Evolutionary conservation across 1,284 basidiomycete genomes (phyloP).

Genomic region (Macrocybe sp.): DNA sequence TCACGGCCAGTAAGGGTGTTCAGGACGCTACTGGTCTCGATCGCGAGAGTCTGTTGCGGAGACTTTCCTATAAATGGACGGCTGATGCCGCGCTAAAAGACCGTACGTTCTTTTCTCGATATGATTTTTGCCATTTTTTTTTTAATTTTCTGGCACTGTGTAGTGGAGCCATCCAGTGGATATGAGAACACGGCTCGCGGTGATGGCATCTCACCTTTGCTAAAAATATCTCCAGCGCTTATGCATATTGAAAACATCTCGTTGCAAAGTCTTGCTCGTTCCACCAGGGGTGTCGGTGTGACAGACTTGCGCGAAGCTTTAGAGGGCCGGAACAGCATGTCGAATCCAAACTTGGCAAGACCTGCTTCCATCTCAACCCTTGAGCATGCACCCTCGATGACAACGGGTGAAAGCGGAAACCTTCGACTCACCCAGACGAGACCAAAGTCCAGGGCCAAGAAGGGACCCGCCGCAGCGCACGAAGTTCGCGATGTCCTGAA

Average conservation of each 20-base stretch:
- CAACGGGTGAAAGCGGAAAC: constrained; percentile 34
- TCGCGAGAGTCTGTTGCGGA: constrained; percentile 44
- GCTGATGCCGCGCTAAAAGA: constrained; percentile 71
- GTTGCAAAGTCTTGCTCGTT: constrained; percentile 71
- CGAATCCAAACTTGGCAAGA: constrained; percentile 61
- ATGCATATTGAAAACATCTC: constrained; percentile 90
- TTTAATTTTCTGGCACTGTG: constrained; percentile 23
- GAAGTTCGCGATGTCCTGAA: constrained; percentile 78
- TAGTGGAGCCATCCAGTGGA: constrained; percentile 55
- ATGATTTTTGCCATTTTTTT: background rate
- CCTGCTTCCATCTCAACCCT: constrained; percentile 72
- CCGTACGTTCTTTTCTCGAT: constrained; percentile 44
- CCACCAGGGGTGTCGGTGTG: constrained; percentile 75
- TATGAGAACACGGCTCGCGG: constrained; percentile 52
- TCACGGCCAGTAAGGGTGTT: constrained; percentile 48
- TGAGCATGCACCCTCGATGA: constrained; percentile 54
- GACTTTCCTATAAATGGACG: constrained; percentile 63
- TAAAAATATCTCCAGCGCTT: constrained; percentile 75
- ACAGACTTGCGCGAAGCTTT: constrained; percentile 82
- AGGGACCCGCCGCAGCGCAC: constrained; percentile 39
- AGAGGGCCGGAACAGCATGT: constrained; percentile 76
- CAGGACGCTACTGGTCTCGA: constrained; percentile 65
- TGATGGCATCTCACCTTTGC: constrained; percentile 65
- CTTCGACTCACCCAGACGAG: constrained; percentile 41
- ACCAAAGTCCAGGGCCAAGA: constrained; percentile 51